Conservation (phyloP, 176 grass and related monocot genomes). For the Urochloa ruziziensis region DNA sequence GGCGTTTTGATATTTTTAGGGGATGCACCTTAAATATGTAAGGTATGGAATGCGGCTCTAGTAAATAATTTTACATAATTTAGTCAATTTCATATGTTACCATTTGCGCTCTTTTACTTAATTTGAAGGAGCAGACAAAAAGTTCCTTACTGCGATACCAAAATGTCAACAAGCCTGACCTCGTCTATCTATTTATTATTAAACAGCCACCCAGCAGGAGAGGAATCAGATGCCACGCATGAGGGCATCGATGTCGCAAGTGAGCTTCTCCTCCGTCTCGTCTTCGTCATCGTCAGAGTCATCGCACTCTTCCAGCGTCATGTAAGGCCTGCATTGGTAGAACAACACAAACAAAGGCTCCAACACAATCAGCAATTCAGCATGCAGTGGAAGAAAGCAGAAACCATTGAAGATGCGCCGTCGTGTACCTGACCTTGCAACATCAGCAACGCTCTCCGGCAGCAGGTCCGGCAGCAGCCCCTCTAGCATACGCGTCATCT, state of each 20-base stretch:
- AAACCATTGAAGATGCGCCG: not conserved
- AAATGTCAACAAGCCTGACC: not conserved
- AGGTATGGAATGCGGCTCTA: too few relatives aligned
- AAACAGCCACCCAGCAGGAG: not conserved
- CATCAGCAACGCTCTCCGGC: not conserved
- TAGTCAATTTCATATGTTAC: not conserved
- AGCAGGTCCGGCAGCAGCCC: not conserved
- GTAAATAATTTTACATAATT: not conserved
- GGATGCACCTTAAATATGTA: too few relatives aligned
- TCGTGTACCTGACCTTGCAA: not conserved
- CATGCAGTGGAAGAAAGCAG: too few relatives aligned
- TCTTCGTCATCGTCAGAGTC: not conserved
- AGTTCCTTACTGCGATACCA: too few relatives aligned
- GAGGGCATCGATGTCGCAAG: not conserved
- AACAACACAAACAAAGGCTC: not conserved
- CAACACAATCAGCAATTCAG: not conserved
- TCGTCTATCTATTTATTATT: not conserved
- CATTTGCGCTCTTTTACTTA: not conserved
- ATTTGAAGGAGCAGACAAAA: not conserved
- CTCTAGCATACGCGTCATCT: conserved; percentile 20
- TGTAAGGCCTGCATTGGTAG: not conserved
- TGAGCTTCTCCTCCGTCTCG: not conserved
- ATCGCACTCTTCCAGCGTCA: not conserved
- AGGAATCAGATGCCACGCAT: not conserved
- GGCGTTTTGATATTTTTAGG: not conserved